Evolutionary conservation across 495 filamentous ascomycete genomes (phyloP), one percentile per base, ranked within the genome.

Genomic region (Aspergillus affinis): DNA sequence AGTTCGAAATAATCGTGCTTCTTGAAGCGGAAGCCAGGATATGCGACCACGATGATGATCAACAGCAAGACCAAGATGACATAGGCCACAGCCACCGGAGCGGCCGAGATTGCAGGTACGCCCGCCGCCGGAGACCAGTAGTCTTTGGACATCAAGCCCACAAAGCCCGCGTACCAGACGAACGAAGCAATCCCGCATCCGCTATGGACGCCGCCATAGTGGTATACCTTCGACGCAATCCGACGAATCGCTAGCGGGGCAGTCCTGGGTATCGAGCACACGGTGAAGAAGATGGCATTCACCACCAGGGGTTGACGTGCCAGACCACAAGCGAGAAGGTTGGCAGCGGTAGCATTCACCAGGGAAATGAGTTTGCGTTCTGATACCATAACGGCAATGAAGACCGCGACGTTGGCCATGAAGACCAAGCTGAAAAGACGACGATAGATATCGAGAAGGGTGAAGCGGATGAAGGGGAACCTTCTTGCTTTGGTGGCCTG

Each of bases 291-390:
- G 29, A 91, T 80, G 19, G 81, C 64, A 71, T 94, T 94, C 65
- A 94, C 82, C 17, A 91, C 79, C 53, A 90, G 80, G 59, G 91
- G 89, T 65, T 91, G 88, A 5, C 90, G 85, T 63, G 89, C 87
- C 27, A 90, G 69, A 45, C 84, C 78, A n/a, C 81, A 77, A 13
- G 75, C 75, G 1, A 78, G 71, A 53, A 86, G 59, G 53, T 86
- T 86, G 21, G 78, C 75, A 6, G 83, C 77, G 0, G 75, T 68
- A 18, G 82, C 84, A 59, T 82, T 86, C 27, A 80, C 71, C 50
- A 78, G 55, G 0, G 73, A 68, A 17, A 78, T 32, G 2, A 76
- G 61, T 46, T 65, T 78, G 51, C 67, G 71, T 57, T 78, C 65
- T 1, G 69, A 61, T 10, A 59, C 55, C 65, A 76, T 68, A 29